Conservation (phyloP, 1,139 yeast genomes). For the Lodderomyces parapsilosis region DNA sequence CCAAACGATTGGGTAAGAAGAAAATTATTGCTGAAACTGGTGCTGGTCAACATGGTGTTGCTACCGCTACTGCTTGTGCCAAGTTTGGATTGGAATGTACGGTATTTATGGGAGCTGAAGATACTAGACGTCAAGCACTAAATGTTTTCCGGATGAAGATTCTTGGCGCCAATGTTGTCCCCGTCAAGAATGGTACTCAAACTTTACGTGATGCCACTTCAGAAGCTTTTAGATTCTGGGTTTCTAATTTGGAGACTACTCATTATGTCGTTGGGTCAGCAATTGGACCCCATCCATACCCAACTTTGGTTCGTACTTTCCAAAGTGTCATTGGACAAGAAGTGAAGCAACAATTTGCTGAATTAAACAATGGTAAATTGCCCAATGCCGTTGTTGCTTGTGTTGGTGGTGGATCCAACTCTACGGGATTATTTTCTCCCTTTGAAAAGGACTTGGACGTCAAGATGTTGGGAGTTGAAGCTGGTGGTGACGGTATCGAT, state of each 20-base stretch:
- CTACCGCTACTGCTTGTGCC: slow-evolving; percentile 99
- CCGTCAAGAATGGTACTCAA: slow-evolving; percentile 92
- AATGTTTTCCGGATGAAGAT: slow-evolving; percentile 97
- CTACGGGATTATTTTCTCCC: slow-evolving; percentile 94
- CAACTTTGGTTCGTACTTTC: slow-evolving; percentile 96
- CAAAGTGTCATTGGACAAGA: slow-evolving; percentile 96
- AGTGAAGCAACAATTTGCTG: slow-evolving; percentile 85
- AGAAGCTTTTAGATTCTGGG: slow-evolving; percentile 97
- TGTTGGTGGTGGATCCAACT: slow-evolving; percentile 99
- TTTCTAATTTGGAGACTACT: slow-evolving; percentile 76
- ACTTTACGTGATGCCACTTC: slow-evolving; percentile 97
- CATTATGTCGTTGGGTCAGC: slow-evolving; percentile 98
- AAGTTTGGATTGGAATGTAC: slow-evolving; percentile 94
- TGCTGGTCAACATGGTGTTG: slow-evolving; percentile 99
- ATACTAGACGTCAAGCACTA: slow-evolving; percentile 95
- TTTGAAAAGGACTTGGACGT: slow-evolving; percentile 81
- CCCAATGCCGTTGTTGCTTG: slow-evolving; percentile 97
- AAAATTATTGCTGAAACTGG: slow-evolving; percentile 98
- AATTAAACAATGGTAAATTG: slow-evolving; percentile 71
- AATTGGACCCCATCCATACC: slow-evolving; percentile 99
- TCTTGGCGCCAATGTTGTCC: slow-evolving; percentile 90
- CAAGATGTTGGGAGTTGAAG: slow-evolving; percentile 89
- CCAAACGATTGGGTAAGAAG: slow-evolving; percentile 87
- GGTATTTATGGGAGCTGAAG: slow-evolving; percentile 99
- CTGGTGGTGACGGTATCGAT: slow-evolving; percentile 96